Base-by-base conservation (phyloP, 78 protist species). In the Dictyostelium purpureum region DNA sequence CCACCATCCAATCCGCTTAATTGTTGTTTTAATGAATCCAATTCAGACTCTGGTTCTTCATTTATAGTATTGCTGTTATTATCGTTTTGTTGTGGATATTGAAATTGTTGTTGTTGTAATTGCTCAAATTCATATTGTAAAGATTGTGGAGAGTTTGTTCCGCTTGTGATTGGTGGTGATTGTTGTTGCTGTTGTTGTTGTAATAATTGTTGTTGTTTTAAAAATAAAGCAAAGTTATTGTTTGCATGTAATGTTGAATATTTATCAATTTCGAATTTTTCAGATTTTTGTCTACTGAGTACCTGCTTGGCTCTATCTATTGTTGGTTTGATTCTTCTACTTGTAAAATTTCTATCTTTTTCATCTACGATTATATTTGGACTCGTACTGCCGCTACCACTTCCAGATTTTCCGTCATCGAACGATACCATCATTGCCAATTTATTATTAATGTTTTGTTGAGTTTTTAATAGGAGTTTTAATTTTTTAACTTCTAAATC, bases 381-480 rank as follows among this genome's bases (percentile, higher is more conserved):
- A 14, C 37, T 5, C n/a, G n/a, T n/a, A 33, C 43, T 33, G 2
- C 70, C 70, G 1, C 69, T n/a, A 33, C 71, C 43, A 33, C n/a
- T 63, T 24, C 33, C 71, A 33, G 26, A 43, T 12, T 37, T 31
- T 4, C 69, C 47, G 67, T 80, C 71, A 11, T 24, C 19, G 31
- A 82, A 82, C 37, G 90, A 51, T 28, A 82, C 82, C 92, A 85
- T 85, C 92, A 85, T 85, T 45, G 92, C 71, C 18, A 85, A 11
- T 45, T 85, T 85, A 31, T 69, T 54, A 61, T 85, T 85, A 1
- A 85, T 85, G 47, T 85, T 85, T 61, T 85, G 92, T 85, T 85
- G 92, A 7, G 80, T 73, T 47, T 85, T 85, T 24, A 85, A n/a
- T 42, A 67, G 59, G 31, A 71, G 75, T 56, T 73, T 85, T 12